Percentiles rank a stretch among this genome's conserved stretches.
Evolutionary conservation across 1,284 basidiomycete species (phyloP).

Genomic region (Boletus sp.): DNA sequence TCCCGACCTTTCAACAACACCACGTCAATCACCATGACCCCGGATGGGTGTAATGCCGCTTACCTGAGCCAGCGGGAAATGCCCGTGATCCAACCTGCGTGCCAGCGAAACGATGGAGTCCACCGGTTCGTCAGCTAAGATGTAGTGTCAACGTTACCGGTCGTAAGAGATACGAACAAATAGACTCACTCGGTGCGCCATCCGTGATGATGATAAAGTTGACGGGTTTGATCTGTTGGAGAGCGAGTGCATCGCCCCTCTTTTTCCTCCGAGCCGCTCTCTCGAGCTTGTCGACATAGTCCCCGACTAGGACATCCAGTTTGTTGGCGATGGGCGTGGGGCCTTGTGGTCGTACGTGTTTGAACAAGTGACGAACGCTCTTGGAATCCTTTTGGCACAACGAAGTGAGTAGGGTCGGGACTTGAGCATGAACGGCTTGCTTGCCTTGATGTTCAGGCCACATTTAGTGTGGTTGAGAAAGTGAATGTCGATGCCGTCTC

Average conservation of each 20-base stretch:
- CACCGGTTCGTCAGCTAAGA: constrained; percentile 53
- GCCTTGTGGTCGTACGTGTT: constrained; percentile 46
- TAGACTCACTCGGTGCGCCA: constrained; percentile 55
- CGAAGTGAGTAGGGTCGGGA: no score
- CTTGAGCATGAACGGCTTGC: constrained; percentile 1
- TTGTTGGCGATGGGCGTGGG: constrained; percentile 53
- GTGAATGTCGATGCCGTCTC: constrained; percentile 51
- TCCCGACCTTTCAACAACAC: constrained; percentile 44
- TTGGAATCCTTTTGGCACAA: constrained; percentile 30
- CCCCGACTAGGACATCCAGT: constrained; percentile 49
- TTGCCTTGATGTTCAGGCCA: constrained; percentile 26
- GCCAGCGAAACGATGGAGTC: constrained; percentile 53
- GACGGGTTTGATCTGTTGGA: constrained; percentile 52
- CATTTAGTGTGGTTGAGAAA: constrained; percentile 46
- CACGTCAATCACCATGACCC: constrained; percentile 6
- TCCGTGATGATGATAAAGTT: constrained; percentile 68
- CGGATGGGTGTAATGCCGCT: not conserved
- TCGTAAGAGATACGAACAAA: not conserved
- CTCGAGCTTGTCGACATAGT: constrained; percentile 52
- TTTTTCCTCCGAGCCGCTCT: constrained; percentile 36
- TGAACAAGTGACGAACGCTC: constrained; percentile 47
- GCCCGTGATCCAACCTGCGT: constrained; percentile 48
- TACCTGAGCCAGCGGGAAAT: constrained; percentile 60
- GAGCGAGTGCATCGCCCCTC: constrained; percentile 34
- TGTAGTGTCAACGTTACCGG: not conserved